Conservation (phyloP, 768 basidiomycete genomes). For the Lactarius trivialis region DNA sequence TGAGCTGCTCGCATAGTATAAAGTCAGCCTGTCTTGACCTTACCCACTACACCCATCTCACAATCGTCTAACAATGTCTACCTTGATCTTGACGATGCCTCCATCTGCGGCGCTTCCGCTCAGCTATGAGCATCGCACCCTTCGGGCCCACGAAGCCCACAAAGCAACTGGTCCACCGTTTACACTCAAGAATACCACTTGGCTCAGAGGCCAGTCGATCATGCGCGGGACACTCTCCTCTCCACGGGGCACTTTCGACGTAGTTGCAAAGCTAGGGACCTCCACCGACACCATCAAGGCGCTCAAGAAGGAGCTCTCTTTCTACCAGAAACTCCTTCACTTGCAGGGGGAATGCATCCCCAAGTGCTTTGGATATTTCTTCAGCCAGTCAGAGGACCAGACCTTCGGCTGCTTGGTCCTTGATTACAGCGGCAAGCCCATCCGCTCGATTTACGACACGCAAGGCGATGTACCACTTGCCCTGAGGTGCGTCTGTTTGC, state of each 20-base stretch:
- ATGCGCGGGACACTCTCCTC: slow-evolving; percentile 13
- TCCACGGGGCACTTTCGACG: slow-evolving; percentile 4
- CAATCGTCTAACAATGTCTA: slow-evolving; percentile 1
- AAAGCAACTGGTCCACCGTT: slow-evolving; percentile 2
- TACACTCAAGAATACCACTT: slow-evolving; percentile 2
- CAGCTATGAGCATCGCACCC: slow-evolving; percentile 13
- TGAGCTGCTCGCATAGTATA: background rate
- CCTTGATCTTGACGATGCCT: slow-evolving; percentile 14
- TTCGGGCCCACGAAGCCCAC: slow-evolving; percentile 3
- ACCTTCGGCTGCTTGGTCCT: slow-evolving; percentile 7
- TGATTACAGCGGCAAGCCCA: slow-evolving; percentile 11
- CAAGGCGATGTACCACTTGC: slow-evolving; percentile 2
- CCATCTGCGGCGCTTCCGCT: background rate
- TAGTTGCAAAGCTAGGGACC: slow-evolving; percentile 11
- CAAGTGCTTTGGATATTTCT: slow-evolving; percentile 13
- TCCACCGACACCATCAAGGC: background rate
- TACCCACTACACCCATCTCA: background rate
- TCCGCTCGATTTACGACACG: slow-evolving; percentile 8
- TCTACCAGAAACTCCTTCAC: slow-evolving; percentile 7
- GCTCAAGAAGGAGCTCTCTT: slow-evolving; percentile 10
- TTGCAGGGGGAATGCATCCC: slow-evolving; percentile 12
- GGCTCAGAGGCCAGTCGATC: slow-evolving; percentile 14
- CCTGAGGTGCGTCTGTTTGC: background rate
- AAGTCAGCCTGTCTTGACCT: background rate
- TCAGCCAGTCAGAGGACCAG: background rate